These are phyloP conservation scores for Calonectria pauciramosa DNA, from an alignment of 2,329 filamentous ascomycete species.

Conservation along the genomic window DNA sequence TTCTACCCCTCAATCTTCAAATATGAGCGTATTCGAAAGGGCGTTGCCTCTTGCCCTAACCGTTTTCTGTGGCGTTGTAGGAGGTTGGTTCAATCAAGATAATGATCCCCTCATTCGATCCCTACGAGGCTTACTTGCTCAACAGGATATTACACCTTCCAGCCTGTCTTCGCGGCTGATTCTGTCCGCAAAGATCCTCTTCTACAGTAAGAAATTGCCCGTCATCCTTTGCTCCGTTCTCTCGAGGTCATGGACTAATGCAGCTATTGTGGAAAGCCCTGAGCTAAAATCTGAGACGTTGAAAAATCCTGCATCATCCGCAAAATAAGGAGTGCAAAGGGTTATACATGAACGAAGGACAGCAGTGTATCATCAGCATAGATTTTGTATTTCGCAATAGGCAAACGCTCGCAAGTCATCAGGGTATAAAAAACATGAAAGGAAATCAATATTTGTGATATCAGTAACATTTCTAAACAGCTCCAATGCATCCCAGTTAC, in stretches of 20 bases:
- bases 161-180: slow-evolving; percentile 50
- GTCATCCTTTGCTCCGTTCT: too few relatives aligned
- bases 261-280: slow-evolving; percentile 14
- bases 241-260: background rate
- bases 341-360: background rate
- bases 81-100: slow-evolving; percentile 46
- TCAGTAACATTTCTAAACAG: background rate
- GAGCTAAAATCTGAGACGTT: slow-evolving; percentile 23
- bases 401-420: too few relatives aligned
- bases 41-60: slow-evolving; percentile 53
- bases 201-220: slow-evolving; percentile 27
- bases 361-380: background rate
- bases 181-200: slow-evolving; percentile 25
- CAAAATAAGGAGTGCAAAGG: slow-evolving; percentile 20
- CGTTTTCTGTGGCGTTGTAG: slow-evolving; percentile 53
- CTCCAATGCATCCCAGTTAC: background rate
- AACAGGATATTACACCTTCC: slow-evolving; percentile 55
- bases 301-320: slow-evolving; percentile 27
- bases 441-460: background rate
- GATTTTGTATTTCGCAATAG: background rate
- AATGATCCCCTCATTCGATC: background rate
- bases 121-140: slow-evolving; percentile 26
- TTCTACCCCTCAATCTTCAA: background rate
- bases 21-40: slow-evolving; percentile 53
- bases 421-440: background rate